These are phyloP conservation scores for Hypoxylon sp. DNA, from an alignment of 2,329 filamentous ascomycete species.

Conservation along the genomic window DNA sequence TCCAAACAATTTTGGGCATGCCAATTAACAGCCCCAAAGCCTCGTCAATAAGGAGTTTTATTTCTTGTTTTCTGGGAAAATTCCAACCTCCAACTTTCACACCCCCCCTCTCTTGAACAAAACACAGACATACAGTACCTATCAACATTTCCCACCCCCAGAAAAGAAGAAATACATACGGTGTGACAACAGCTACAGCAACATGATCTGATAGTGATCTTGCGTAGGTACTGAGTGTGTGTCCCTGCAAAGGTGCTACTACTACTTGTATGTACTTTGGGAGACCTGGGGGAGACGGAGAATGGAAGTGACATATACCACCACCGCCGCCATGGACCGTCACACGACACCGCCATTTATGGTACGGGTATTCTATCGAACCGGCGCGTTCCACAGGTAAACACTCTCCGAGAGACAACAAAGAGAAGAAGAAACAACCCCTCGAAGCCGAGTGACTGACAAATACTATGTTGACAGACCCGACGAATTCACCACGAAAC, in stretches of 20 bases:
- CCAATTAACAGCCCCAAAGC: slow-evolving; percentile 16
- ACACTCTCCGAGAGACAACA: too few species aligned
- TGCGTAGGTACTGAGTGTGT: too few species aligned
- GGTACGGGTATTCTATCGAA: slow-evolving; percentile 84
- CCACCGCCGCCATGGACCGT: slow-evolving; percentile 62
- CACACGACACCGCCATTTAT: slow-evolving; percentile 81
- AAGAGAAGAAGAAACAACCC: too few species aligned
- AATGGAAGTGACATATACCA: slow-evolving; percentile 19
- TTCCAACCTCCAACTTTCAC: too few species aligned
- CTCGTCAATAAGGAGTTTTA: slow-evolving; percentile 14
- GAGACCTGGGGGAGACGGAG: too few species aligned
- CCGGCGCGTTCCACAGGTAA: slow-evolving; percentile 75
- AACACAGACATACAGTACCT: too few species aligned
- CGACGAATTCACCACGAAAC: slow-evolving; percentile 71
- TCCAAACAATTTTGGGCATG: slow-evolving; percentile 10
- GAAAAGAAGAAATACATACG: too few species aligned
- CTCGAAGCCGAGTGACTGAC: too few species aligned
- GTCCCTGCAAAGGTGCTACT: slow-evolving; percentile 44
- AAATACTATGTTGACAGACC: too few species aligned
- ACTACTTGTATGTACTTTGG: slow-evolving; percentile 45
- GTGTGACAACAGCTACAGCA: slow-evolving; percentile 1
- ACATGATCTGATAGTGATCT: slow-evolving; percentile 38
- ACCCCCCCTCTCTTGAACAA: too few species aligned
- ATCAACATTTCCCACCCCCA: too few species aligned
- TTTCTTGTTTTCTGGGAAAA: too few species aligned